Conservation (phyloP, 306 rosid genomes). For the Corylus heterophylla region DNA sequence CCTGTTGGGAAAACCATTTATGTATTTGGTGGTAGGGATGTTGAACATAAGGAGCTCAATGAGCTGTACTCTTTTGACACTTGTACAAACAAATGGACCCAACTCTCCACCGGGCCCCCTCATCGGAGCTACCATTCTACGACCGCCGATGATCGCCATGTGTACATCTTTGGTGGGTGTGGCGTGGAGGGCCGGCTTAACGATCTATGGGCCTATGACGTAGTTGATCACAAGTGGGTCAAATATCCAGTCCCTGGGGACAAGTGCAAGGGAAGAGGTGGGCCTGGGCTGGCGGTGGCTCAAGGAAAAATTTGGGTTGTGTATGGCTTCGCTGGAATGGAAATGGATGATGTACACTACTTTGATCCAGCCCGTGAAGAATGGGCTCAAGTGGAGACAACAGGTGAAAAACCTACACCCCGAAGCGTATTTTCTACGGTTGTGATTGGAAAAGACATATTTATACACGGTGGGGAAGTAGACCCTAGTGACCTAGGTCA, state of each 20-base stretch:
- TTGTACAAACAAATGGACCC: conserved; percentile 58
- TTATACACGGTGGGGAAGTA: conserved; percentile 79
- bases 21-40: conserved; percentile 85
- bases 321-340: conserved; percentile 78
- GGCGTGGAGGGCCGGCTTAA: conserved; percentile 78
- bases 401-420: conserved; percentile 71
- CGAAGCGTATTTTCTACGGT: conserved; percentile 70
- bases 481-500: conserved; percentile 92
- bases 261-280: conserved; percentile 74
- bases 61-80: conserved; percentile 83
- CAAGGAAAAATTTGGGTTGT: conserved; percentile 85
- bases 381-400: conserved; percentile 75
- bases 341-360: conserved; percentile 73
- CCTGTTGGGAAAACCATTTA: conserved; percentile 61
- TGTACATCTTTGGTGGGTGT: conserved; percentile 79
- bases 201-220: conserved; percentile 83
- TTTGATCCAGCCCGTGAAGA: conserved; percentile 41
- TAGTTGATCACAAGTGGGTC: conserved; percentile 56
- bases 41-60: conserved; percentile 76
- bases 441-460: conserved; percentile 52
- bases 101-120: conserved; percentile 65
- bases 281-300: conserved; percentile 69
- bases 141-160: conserved; percentile 39
- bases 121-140: conserved; percentile 86
- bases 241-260: conserved; percentile 60